These are phyloP conservation scores for Rhazya stricta DNA, from an alignment of 257 asterid species.

Conservation along the genomic window DNA sequence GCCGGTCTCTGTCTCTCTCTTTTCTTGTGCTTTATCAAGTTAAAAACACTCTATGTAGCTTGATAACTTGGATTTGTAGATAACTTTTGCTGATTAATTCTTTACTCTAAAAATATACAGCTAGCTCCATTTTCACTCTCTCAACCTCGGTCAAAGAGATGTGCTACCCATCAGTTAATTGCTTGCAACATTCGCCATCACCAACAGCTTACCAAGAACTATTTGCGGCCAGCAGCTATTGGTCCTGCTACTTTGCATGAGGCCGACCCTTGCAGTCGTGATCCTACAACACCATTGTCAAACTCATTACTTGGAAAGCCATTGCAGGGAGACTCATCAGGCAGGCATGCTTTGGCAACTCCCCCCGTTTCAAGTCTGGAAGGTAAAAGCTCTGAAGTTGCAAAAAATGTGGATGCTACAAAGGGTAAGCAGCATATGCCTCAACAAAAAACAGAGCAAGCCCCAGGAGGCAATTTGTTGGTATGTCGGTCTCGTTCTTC, in stretches of 20 bases:
- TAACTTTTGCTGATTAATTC: not conserved
- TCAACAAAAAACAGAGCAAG: slow-evolving; percentile 37
- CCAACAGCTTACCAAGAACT: slow-evolving; percentile 37
- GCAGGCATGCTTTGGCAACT: slow-evolving; percentile 19
- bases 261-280: slow-evolving; percentile 22
- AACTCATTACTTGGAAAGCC: slow-evolving; percentile 23
- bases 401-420: slow-evolving; percentile 21
- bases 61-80: not conserved
- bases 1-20: slow-evolving; percentile 27
- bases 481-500: slow-evolving; percentile 25
- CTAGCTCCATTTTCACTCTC: slow-evolving; percentile 37
- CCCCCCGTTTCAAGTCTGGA: slow-evolving; percentile 20
- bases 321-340: slow-evolving; percentile 23
- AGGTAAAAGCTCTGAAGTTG: slow-evolving; percentile 35
- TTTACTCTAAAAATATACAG: slow-evolving; percentile 28
- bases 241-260: slow-evolving; percentile 25
- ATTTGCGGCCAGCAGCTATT: slow-evolving; percentile 28
- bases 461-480: slow-evolving; percentile 33
- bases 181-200: slow-evolving; percentile 45
- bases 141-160: slow-evolving; percentile 42
- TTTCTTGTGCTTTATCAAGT: not conserved
- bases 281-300: slow-evolving; percentile 22
- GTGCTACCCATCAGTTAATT: slow-evolving; percentile 45
- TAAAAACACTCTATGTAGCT: not conserved
- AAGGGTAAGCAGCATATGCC: slow-evolving; percentile 22